Conservation (phyloP, 768 basidiomycete genomes). For the Leccinum pellstonianum region DNA sequence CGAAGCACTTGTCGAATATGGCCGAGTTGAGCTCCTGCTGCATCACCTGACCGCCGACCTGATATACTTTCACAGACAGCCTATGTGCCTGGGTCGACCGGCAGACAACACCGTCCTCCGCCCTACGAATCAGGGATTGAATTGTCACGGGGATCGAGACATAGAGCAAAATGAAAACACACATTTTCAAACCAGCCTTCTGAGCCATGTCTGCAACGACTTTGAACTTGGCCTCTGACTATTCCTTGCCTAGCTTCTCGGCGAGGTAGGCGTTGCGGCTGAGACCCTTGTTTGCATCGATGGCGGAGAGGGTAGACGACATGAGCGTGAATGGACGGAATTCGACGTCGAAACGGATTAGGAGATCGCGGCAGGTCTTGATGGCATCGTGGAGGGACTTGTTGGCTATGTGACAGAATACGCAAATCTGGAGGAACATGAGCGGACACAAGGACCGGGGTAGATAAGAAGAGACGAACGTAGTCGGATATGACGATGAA, state of each 20-base stretch:
- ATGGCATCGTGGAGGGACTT: constrained; percentile 39
- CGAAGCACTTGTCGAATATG: constrained; percentile 42
- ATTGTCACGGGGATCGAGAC: neutral
- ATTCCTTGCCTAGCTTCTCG: constrained; percentile 30
- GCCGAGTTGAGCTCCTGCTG: constrained; percentile 38
- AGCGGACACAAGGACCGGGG: neutral
- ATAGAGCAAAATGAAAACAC: neutral
- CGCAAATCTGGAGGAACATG: constrained; percentile 29
- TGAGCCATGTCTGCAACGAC: constrained; percentile 29
- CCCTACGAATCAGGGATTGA: constrained; percentile 22
- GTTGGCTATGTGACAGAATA: constrained; percentile 40
- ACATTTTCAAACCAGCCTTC: constrained; percentile 29
- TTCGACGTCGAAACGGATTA: constrained; percentile 36
- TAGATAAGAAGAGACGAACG: constrained; percentile 18
- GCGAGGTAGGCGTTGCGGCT: constrained; percentile 24
- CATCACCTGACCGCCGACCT: constrained; percentile 39
- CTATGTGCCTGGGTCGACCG: constrained; percentile 45
- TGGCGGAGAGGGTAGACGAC: constrained; percentile 19
- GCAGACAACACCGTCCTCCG: constrained; percentile 38
- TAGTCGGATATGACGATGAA: constrained; percentile 37
- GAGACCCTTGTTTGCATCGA: constrained; percentile 20
- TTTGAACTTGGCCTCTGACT: constrained; percentile 29
- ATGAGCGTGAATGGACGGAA: constrained; percentile 35
- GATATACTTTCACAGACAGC: constrained; percentile 43
- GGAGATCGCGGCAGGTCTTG: constrained; percentile 31